Evolutionary conservation across 1,284 basidiomycete species (phyloP), one percentile per base, ranked within the genome.

Genomic region (Rhodotorula glutinis): DNA sequence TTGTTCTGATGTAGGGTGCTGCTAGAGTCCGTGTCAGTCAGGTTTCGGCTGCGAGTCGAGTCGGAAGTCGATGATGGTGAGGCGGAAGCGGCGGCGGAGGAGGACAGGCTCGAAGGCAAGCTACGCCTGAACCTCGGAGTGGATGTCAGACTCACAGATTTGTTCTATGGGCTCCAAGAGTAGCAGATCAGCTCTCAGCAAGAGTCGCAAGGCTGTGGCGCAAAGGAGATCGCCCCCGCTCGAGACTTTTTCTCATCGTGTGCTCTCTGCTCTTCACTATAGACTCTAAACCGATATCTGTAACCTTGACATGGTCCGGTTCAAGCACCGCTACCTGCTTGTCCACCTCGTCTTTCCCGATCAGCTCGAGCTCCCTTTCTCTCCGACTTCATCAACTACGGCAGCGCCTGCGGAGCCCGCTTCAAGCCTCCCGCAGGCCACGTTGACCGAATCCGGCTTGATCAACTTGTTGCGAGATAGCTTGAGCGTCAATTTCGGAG

Each of bases 321-420:
- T 67, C 71, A 73, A 76, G 63, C 69, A 76, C 62, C 74, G 74
- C 11, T 76, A 76, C 57, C 59, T 76, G n/a, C 69, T 75, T 51
- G 65, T 69, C 60, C 61, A 71, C 29, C 67, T 76, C 60, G 29
- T 76, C 40, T 76, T 74, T 38, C 66, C 73, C 38, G 60, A 38
- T 21, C 43, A 40, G 3, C 63, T 56, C 67, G 30, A 23, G 19
- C 40, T 23, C 9, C 47, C 46, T 1, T 25, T 23, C 11, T 2
- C 41, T 1, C 3, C 60, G 16, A 16, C 27, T 27, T 27, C n/a
- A 25, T 27, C 49, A 8, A 16, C 49, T 13, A 27, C 49, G 2
- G 16, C 13, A 9, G 16, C n/a, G 14, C 49, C 25, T 25, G 13
- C 49, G 27, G 8, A 13, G 25, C 16, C 49, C 49, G 49, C n/a